phyloP scores from a whole-genome alignment of 2,329 filamentous ascomycete species.

The Stemphylium lycopersici region DNA sequence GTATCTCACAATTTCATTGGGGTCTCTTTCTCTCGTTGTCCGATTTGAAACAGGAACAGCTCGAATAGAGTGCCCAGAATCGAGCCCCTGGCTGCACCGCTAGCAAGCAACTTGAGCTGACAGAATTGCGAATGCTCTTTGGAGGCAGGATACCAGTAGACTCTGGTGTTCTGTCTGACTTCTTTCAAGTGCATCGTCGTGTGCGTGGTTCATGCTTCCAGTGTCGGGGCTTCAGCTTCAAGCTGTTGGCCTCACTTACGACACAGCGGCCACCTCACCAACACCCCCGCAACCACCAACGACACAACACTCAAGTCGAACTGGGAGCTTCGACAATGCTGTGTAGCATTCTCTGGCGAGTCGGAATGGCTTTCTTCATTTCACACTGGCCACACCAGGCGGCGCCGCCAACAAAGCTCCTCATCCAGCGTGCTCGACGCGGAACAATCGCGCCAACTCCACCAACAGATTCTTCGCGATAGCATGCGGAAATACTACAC shows the following conservation, averaged over 20 bases:
- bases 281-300: background rate
- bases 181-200: background rate
- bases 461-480: background rate
- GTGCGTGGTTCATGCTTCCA: background rate
- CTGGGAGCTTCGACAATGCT: background rate
- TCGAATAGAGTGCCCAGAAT: no score
- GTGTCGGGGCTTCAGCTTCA: background rate
- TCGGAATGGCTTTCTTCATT: background rate
- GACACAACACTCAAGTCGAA: background rate
- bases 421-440: background rate
- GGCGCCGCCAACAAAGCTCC: background rate
- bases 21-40: no score
- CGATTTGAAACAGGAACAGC: no score
- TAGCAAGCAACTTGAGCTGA: no score
- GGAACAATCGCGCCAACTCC: background rate
- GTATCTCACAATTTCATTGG: no score
- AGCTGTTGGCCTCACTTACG: background rate
- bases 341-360: background rate
- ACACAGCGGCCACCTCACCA: background rate
- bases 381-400: background rate
- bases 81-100: no score
- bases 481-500: no score
- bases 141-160: background rate
- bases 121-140: no score
- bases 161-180: background rate